Conservation (phyloP, 2,329 filamentous ascomycete genomes). For the Alternaria arbusti region DNA sequence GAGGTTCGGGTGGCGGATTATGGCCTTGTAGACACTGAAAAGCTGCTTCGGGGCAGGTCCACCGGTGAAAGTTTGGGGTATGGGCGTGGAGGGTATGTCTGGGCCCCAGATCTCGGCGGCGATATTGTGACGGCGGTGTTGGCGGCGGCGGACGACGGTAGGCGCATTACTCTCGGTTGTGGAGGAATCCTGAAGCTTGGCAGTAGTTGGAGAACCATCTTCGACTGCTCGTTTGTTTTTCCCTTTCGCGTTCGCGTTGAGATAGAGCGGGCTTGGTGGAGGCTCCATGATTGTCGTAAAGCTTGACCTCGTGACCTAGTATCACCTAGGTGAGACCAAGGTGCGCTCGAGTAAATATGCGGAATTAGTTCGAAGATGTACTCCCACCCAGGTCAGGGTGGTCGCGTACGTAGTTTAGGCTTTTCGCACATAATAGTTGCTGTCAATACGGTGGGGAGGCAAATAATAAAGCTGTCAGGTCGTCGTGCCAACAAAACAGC, state of each 20-base stretch:
- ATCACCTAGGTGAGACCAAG: not conserved
- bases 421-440: not conserved
- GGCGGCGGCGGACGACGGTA: slow-evolving; percentile 27
- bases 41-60: not conserved
- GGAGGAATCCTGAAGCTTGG: not conserved
- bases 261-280: slow-evolving; percentile 7
- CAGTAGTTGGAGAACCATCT: not conserved
- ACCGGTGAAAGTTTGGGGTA: not conserved
- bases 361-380: not conserved
- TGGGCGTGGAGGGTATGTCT: slow-evolving; percentile 4
- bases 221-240: slow-evolving; percentile 31
- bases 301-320: not conserved
- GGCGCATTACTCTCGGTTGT: slow-evolving; percentile 2
- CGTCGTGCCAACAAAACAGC: not conserved
- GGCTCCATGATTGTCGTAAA: slow-evolving; percentile 1
- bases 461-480: not conserved
- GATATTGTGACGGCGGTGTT: slow-evolving; percentile 31
- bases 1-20: slow-evolving; percentile 45
- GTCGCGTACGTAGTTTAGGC: not conserved
- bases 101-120: slow-evolving; percentile 28
- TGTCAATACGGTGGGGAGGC: not conserved
- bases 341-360: not conserved
- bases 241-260: slow-evolving; percentile 9
- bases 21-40: slow-evolving; percentile 45
- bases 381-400: not conserved